Conservation (phyloP, 768 basidiomycete genomes). For the Tylopilus sp. region DNA sequence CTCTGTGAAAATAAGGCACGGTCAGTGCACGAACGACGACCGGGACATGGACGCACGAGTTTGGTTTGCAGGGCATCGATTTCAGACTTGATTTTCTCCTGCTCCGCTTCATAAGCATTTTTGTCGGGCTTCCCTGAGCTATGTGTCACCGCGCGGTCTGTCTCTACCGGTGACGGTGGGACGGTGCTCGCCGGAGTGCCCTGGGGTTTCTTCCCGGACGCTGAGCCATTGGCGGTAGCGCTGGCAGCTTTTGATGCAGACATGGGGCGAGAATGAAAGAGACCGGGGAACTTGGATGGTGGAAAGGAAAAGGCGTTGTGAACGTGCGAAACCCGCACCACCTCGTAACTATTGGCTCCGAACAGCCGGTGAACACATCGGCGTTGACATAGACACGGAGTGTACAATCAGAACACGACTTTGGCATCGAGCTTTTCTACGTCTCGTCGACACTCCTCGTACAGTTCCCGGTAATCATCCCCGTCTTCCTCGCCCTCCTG, state of each 20-base stretch:
- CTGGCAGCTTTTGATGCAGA: conserved; percentile 54
- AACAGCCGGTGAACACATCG: neutral
- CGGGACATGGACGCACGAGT: conserved; percentile 54
- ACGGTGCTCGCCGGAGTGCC: conserved; percentile 25
- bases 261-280: conserved; percentile 17
- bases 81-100: conserved; percentile 75
- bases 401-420: conserved; percentile 54
- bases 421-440: conserved; percentile 76
- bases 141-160: conserved; percentile 19
- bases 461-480: conserved; percentile 82
- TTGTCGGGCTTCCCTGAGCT: conserved; percentile 77
- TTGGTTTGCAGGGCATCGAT: conserved; percentile 81
- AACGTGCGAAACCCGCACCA: conserved; percentile 20
- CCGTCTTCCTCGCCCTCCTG: conserved; percentile 65
- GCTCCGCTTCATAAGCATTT: conserved; percentile 77
- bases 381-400: neutral
- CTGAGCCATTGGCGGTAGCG: conserved; percentile 44
- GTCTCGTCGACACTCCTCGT: conserved; percentile 83
- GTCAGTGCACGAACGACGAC: neutral
- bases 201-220: conserved; percentile 26
- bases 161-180: conserved; percentile 27
- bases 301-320: conserved; percentile 15
- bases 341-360: neutral
- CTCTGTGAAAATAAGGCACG: conserved; percentile 40
- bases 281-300: conserved; percentile 25